Percentiles rank a stretch among this genome's conserved stretches.
These are phyloP conservation scores for Nitzschia sp. DNA, from an alignment of 108 stramenopile species.

Conservation along the genomic window DNA sequence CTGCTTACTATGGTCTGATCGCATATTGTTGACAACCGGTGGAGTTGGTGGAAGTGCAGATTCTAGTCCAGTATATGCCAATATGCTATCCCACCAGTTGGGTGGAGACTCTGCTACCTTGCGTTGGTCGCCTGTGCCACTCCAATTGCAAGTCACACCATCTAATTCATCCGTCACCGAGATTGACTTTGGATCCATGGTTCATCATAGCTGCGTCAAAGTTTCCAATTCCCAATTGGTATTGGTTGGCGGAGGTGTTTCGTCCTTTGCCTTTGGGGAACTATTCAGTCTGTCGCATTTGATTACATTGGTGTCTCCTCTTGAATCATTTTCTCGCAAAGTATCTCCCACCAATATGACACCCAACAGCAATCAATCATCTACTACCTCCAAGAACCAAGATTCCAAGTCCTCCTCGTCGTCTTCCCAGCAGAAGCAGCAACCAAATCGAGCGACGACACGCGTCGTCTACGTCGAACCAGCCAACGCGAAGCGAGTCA, in stretches of 20 bases:
- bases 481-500: constrained; percentile 58
- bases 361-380: neutral
- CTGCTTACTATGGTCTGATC: neutral
- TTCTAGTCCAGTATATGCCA: too few relatives aligned
- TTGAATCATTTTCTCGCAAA: neutral
- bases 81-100: too few relatives aligned
- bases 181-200: constrained; percentile 55
- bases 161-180: constrained; percentile 11
- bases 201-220: constrained; percentile 52
- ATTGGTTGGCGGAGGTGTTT: constrained; percentile 70
- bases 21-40: neutral
- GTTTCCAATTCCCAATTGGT: constrained; percentile 34
- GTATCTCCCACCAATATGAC: too few relatives aligned
- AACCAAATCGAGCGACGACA: neutral
- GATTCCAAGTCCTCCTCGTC: neutral
- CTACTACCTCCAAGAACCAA: neutral
- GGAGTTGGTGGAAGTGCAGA: too few relatives aligned
- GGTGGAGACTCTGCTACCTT: too few relatives aligned
- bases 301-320: neutral
- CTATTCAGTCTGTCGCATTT: constrained; percentile 41
- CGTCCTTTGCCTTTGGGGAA: constrained; percentile 78
- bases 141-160: neutral
- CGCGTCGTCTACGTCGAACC: constrained; percentile 57
- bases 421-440: neutral
- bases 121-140: too few relatives aligned